Base-by-base conservation (phyloP, 2,329 filamentous ascomycete species). In the Fusarium irregulare region DNA sequence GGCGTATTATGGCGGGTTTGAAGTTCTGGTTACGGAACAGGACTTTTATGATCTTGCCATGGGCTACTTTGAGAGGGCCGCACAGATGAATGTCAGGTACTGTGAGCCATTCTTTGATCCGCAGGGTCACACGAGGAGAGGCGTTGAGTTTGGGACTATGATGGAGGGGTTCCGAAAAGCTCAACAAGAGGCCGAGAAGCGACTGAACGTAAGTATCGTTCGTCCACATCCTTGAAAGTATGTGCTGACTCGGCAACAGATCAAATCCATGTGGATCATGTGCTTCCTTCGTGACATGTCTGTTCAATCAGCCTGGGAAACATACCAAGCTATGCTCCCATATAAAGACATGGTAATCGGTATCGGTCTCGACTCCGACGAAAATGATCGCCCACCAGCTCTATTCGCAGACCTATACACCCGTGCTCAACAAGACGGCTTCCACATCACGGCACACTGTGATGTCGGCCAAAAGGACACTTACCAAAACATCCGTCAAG, bases 31-130 rank as follows among this genome's bases (percentile, higher is more conserved):
- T 48, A 84, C 86, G 3, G 80, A 84, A 21, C 79, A 83, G 18
- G 92, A 94, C 79, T 94, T 92, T 75, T 89, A 91, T 75, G 86
- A 87, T 57, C 84, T 94, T 9, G 91, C 90, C 7, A 91, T 88
- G 82, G 86, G 87, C 67, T 94, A 94, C 80, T 91, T 93, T 77
- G 73, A 83, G 25, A 86, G 85, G 55, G 91, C 90, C 6, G 83
- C 88, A 23, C 78, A 81, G 2, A 87, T 92, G 70, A 88, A 88
- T 45, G 88, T 93, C 3, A 83, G 87, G 28, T 92, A 94, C 73
- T 90, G 89, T 13, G 92, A 94, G 77, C 85, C 93, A 51, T 94
- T 93, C 80, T 94, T 94, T 79, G 92, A 94, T 76, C 91, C 92
- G 0, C 92, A 94, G 76, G 91, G 89, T 0, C 92, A 94, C 78